Conservation (phyloP, 2,329 filamentous ascomycete species). For the Lizonia empirigonia region DNA sequence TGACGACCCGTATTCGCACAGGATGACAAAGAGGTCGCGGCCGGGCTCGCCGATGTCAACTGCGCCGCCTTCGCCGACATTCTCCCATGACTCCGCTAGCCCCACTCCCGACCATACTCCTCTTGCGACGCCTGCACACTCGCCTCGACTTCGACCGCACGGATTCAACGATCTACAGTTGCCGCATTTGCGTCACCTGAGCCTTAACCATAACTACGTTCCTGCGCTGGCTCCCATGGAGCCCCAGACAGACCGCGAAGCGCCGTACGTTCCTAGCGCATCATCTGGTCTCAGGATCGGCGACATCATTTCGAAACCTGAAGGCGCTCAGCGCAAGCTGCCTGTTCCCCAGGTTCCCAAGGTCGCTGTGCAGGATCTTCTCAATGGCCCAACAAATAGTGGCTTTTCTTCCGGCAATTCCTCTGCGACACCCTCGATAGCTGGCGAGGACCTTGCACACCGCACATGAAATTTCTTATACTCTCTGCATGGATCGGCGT, state of each 20-base stretch:
- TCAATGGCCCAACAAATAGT: constrained; percentile 62
- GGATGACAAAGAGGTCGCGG: constrained; percentile 83
- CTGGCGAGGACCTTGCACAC: constrained; percentile 59
- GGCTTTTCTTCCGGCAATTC: constrained; percentile 77
- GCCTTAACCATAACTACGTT: constrained; percentile 62
- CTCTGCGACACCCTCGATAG: constrained; percentile 77
- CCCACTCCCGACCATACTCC: constrained; percentile 98
- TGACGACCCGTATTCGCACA: constrained; percentile 77
- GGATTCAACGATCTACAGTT: constrained; percentile 75
- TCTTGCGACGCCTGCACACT: constrained; percentile 94
- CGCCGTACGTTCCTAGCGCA: constrained; percentile 62
- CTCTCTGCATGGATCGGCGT: constrained; percentile 39
- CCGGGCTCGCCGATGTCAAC: constrained; percentile 95
- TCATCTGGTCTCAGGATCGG: constrained; percentile 76
- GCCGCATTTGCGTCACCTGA: constrained; percentile 79
- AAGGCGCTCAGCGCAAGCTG: constrained; percentile 86
- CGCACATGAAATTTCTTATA: constrained; percentile 36
- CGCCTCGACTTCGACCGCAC: constrained; percentile 83
- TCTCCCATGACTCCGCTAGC: constrained; percentile 93
- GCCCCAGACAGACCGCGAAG: constrained; percentile 64
- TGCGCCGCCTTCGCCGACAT: constrained; percentile 92
- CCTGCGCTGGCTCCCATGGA: constrained; percentile 75
- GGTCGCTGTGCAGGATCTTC: constrained; percentile 82
- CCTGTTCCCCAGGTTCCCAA: constrained; percentile 91
- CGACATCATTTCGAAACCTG: constrained; percentile 89